phyloP scores from a whole-genome alignment of 2,329 filamentous ascomycete species.

The Microascus cirrosus region DNA sequence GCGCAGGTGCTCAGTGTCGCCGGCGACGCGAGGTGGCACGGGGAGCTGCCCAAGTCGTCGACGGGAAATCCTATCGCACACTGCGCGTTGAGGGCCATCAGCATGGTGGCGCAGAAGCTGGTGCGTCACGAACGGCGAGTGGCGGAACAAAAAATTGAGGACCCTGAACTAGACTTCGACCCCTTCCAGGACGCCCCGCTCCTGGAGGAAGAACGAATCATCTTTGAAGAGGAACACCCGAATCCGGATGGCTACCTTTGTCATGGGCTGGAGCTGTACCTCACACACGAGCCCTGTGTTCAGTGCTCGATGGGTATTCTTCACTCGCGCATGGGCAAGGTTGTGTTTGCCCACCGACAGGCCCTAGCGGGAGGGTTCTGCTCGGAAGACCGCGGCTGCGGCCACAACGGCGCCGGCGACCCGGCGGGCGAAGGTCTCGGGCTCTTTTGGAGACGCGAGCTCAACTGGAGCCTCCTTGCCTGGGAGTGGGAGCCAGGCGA shows the following conservation, averaged over 20 bases:
- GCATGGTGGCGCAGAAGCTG: constrained; percentile 65
- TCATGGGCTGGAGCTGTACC: constrained; percentile 84
- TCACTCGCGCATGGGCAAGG: constrained; percentile 81
- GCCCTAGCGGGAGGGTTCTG: constrained; percentile 70
- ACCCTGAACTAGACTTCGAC: constrained; percentile 39
- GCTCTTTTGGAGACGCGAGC: constrained; percentile 61
- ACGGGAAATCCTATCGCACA: constrained; percentile 69
- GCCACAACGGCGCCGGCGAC: constrained; percentile 23
- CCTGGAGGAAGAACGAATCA: constrained; percentile 50
- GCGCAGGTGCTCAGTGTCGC: constrained; percentile 59
- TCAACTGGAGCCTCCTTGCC: constrained; percentile 77
- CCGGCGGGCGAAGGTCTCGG: constrained; percentile 51
- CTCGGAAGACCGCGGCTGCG: constrained; percentile 55
- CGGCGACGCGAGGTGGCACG: constrained; percentile 62
- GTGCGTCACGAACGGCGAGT: constrained; percentile 41
- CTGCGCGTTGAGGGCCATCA: constrained; percentile 66
- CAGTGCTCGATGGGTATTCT: constrained; percentile 97
- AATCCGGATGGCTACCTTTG: constrained; percentile 80
- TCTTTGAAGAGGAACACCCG: constrained; percentile 54
- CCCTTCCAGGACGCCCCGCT: constrained; percentile 60
- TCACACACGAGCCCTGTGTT: constrained; percentile 91
- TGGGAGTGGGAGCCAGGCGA: constrained; percentile 59
- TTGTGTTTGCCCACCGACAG: constrained; percentile 74
- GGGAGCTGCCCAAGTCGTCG: constrained; percentile 31
- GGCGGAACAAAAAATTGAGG: constrained; percentile 19